Evolutionary conservation across 1,139 yeast genomes (phyloP), one percentile per base, ranked within the genome.

Genomic region (Debaryomycetaceae sp.): DNA sequence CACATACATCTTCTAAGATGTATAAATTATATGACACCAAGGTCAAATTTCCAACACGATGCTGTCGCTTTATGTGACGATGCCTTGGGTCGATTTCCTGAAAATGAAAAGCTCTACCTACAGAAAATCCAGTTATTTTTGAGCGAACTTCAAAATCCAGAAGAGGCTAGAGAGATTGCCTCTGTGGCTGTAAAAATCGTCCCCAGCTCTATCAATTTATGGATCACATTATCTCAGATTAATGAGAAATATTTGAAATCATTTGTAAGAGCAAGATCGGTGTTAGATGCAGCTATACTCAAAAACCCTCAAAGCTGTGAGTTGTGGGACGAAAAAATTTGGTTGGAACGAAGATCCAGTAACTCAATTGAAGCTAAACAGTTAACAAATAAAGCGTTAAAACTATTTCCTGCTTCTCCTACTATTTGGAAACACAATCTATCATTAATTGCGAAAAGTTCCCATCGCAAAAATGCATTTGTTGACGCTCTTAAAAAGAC

Each of bases 401-500:
- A 78, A 47, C 63, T 65, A 24, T 73, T 80, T 35, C 92, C 95
- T 0, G 49, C 60, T 0, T 78, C 86, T 1, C 75, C 91, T 0
- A 36, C 58, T 4, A 50, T 88, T 11, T 86, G 96, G 89, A 67
- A 78, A 29, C 78, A 78, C 45, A 72, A 79, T 41, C 67, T 88
- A 16, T 61, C 60, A 34, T 58, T 78, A 22, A 73, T 78, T 33
- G 70, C 78, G 4, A 75, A 74, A 46, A 70, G 71, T 58, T 66
- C 79, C 3, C 80, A 79, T 44, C 70, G 86, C 37, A 86, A 83
- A 53, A 76, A 79, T 9, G 70, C 81, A 9, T 82, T 85, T 41
- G 68, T 83, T 24, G 89, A 84, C 54, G 96, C 97, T 0, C 67
- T 92, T 42, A 76, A 73, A 43, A 73, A 71, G 6, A 85, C 95